Base-by-base conservation (phyloP, 352 stramenopile genomes). In the Phytophthora sansomeana region DNA sequence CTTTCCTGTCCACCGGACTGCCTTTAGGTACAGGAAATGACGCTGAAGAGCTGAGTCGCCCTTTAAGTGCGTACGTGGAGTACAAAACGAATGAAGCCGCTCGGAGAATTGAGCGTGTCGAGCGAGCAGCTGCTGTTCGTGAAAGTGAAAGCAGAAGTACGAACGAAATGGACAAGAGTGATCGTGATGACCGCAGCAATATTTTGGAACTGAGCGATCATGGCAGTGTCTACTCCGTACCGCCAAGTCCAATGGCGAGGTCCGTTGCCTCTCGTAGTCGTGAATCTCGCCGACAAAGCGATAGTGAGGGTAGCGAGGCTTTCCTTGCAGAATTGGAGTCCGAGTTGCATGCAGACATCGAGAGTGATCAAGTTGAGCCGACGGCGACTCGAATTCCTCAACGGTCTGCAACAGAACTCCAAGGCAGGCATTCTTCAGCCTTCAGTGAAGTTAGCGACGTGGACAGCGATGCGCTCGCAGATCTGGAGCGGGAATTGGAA, bases 401-500 rank as follows among this genome's bases (percentile, higher is more conserved):
- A 53, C 10, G 16, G 49, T 11, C 9, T 19, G 9, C n/a, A 13
- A 26, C 30, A 13, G 9, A 50, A 30, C 48, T 16, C 6, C 44
- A 6, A 21, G 47, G 43, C 24, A 62, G 59, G 17, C 19, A 53
- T 41, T 50, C 32, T 4, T 58, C 54, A 7, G 49, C 42, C 24
- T 19, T 21, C 14, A 73, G 58, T 43, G 35, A 63, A 57, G 48
- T 53, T 6, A 63, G 59, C 42, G 74, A 76, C 9, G 47, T 65
- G 28, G 77, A 75, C 6, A 84, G 70, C 35, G 74, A 67, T 5
- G 55, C 51, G 4, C 65, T 89, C 7, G 72, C 72, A 21, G 66
- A 85, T 38, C 72, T 91, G 5, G 78, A 91, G 61, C 56, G 57
- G n/a, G 79, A 89, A 58, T 57, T 88, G 19, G 57, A 69, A 33